Evolutionary conservation across 2,329 filamentous ascomycete species (phyloP).

Genomic region (Hypoxylon sp.): DNA sequence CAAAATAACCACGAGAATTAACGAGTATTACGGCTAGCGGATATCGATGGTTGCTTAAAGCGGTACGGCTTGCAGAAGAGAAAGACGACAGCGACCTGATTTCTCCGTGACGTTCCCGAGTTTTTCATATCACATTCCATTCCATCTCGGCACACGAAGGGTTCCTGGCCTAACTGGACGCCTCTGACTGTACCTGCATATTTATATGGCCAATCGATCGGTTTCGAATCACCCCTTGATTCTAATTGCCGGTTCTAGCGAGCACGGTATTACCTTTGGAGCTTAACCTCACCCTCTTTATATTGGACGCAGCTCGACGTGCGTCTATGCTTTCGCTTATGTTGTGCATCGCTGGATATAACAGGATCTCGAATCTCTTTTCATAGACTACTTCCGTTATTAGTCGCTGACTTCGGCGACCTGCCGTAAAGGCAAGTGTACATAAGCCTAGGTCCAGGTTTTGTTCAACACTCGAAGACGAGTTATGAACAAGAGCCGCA

Average conservation of each 20-base stretch:
- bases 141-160: constrained; percentile 25
- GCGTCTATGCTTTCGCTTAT: constrained; percentile 22
- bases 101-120: constrained; percentile 26
- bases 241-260: constrained; percentile 30
- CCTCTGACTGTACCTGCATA: constrained; percentile 37
- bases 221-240: constrained; percentile 27
- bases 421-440: constrained; percentile 24
- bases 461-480: constrained; percentile 9
- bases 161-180: constrained; percentile 37
- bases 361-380: constrained; percentile 18
- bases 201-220: constrained; percentile 30
- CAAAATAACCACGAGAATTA: constrained; percentile 8
- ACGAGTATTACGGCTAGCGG: constrained; percentile 18
- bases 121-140: constrained; percentile 24
- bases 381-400: constrained; percentile 22
- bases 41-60: constrained; percentile 12
- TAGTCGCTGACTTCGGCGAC: constrained; percentile 7
- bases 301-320: constrained; percentile 30
- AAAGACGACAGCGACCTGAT: constrained; percentile 30
- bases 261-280: constrained; percentile 27
- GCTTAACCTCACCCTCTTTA: constrained; percentile 23
- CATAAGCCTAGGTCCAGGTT: constrained; percentile 21
- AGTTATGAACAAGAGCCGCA: constrained; percentile 35
- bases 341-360: constrained; percentile 25
- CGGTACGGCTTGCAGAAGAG: constrained; percentile 23